Evolutionary conservation across 345 rosid species (phyloP), one percentile per base, ranked within the genome.

Genomic region (Camelina sativa): DNA sequence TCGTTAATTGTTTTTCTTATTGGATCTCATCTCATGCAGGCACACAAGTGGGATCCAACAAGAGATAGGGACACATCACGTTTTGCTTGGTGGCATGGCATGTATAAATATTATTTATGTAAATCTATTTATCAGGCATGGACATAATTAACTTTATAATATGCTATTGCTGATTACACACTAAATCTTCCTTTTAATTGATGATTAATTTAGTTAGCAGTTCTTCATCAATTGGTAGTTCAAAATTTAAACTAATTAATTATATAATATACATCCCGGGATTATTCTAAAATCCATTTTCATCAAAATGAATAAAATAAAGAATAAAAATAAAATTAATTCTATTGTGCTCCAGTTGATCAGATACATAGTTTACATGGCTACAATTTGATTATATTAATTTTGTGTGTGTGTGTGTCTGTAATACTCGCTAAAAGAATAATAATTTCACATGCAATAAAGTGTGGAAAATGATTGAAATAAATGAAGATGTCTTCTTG

Each of bases 31-130:
- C 67, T 71, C 76, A 70, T 64, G 80, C 72, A 64, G 76, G 44
- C 23, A 54, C 71, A 38, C 61, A 63, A 71, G 76, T 77, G 76
- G 80, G 76, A 65, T 71, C 76, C 80, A 65, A 71, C 72, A 65
- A 38, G 65, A 52, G 72, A 70, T 50, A 70, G 67, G 23, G 76
- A 71, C 68, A 62, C 50, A 65, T 58, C 72, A 71, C 55, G 72
- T 58, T 71, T 65, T 58, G 80, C 68, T 71, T 30, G 56, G 67
- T 77, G 76, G 72, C 74, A 43, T 57, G 56, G 32, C 55, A 40
- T 65, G 52, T 65, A 50, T 40, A 34, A 34, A 62, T 44, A 34
- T 40, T 65, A 64, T 64, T 37, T 41, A 62, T 62, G 32, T 13
- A 69, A 40, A 58, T 63, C 2, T 64, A 20, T 43, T n/a, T 28